Percentiles rank a stretch among this genome's conserved stretches.
Evolutionary conservation across 768 basidiomycete genomes (phyloP).

Genomic region (Lactarius akahatsu): DNA sequence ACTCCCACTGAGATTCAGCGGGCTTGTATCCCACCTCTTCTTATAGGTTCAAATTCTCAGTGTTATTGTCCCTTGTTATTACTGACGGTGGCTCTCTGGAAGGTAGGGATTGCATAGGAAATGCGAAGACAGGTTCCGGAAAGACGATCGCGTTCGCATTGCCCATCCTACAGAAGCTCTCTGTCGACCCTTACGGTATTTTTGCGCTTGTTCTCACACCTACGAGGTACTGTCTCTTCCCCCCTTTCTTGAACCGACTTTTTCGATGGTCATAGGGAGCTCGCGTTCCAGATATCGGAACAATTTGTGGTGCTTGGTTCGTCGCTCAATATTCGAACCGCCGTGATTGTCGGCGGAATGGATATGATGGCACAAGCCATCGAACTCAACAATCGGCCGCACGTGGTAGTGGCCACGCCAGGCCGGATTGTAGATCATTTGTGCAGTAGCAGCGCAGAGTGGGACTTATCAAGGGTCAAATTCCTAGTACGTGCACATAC

Average conservation of each 20-base stretch:
- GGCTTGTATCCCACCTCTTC: constrained; percentile 85
- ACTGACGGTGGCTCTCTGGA: constrained; percentile 30
- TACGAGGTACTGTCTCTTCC: constrained; percentile 64
- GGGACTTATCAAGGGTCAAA: constrained; percentile 81
- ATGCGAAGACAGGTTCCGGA: constrained; percentile 96
- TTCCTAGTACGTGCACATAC: constrained; percentile 61
- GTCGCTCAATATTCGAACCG: constrained; percentile 76
- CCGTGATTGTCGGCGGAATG: constrained; percentile 96
- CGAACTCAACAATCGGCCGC: constrained; percentile 81
- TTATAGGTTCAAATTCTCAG: constrained; percentile 56
- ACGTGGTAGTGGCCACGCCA: constrained; percentile 93
- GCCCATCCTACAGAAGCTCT: constrained; percentile 87
- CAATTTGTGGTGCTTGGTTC: constrained; percentile 91
- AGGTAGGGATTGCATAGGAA: constrained; percentile 97
- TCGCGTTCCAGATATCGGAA: constrained; percentile 96
- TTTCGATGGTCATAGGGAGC: constrained; percentile 58
- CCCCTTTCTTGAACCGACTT: not conserved
- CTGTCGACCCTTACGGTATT: constrained; percentile 90
- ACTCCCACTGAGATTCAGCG: constrained; percentile 84
- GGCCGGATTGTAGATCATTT: constrained; percentile 92
- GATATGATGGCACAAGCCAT: constrained; percentile 95
- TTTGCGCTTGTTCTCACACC: constrained; percentile 93
- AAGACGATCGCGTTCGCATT: constrained; percentile 98
- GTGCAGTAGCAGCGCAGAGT: constrained; percentile 70
- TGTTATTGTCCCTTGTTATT: not conserved